Conservation (phyloP, 2,329 filamentous ascomycete species). For the Penicillium sp. region DNA sequence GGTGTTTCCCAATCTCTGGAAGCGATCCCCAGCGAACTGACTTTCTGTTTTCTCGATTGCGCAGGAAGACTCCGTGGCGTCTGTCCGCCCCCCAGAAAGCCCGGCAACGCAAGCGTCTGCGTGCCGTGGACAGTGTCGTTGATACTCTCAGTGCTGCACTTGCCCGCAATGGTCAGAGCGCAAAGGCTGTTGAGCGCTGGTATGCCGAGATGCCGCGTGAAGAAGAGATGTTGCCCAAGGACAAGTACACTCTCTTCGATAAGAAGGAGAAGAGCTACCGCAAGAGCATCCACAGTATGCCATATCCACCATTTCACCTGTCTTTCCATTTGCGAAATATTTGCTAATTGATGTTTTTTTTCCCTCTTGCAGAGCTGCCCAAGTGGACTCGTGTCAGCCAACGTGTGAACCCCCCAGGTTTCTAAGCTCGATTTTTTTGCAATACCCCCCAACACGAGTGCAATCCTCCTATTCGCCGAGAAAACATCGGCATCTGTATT, state of each 20-base stretch:
- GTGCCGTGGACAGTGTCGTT: constrained; percentile 85
- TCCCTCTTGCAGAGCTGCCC: constrained; percentile 64
- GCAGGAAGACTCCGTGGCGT: constrained; percentile 94
- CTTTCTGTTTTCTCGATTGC: constrained; percentile 28
- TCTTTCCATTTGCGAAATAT: not conserved
- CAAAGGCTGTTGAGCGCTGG: constrained; percentile 84
- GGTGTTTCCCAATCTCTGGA: not conserved
- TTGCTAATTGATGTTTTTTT: constrained; percentile 5
- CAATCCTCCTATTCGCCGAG: constrained; percentile 10
- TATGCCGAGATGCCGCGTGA: constrained; percentile 95
- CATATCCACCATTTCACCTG: not conserved
- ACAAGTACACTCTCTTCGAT: constrained; percentile 99
- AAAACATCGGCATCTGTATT: constrained; percentile 30
- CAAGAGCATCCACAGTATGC: constrained; percentile 96
- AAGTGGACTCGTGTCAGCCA: constrained; percentile 98
- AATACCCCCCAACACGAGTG: constrained; percentile 4
- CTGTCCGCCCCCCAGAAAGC: constrained; percentile 90
- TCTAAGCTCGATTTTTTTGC: constrained; percentile 56
- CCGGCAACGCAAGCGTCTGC: constrained; percentile 80
- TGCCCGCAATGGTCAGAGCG: constrained; percentile 68
- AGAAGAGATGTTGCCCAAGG: constrained; percentile 90
- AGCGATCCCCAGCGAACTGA: constrained; percentile 15
- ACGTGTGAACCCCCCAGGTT: constrained; percentile 90
- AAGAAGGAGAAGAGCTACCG: constrained; percentile 93
- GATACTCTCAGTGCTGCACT: constrained; percentile 80